Evolutionary conservation across 208 protist genomes (phyloP).

Genomic region (Naegleria gruberi): DNA sequence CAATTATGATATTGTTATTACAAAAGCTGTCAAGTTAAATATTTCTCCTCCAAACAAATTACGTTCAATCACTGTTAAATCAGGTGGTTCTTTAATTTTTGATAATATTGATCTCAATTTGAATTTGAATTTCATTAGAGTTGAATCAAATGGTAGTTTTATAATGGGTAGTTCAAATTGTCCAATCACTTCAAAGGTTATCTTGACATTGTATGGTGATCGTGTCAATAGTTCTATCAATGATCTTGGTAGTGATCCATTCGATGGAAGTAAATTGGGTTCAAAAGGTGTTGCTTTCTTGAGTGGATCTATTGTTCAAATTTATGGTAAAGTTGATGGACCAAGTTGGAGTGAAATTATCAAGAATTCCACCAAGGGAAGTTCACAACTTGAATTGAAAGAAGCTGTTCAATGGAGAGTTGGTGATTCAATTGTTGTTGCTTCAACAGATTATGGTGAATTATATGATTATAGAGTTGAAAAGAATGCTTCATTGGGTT

Average conservation of each 20-base stretch:
- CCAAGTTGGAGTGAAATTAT: background rate
- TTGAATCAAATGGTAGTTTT: background rate
- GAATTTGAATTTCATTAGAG: background rate
- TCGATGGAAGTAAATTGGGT: background rate
- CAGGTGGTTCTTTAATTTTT: background rate
- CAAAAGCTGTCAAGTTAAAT: too few species aligned
- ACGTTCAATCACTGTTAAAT: background rate
- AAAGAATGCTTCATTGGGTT: background rate
- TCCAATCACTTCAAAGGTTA: background rate
- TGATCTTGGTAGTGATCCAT: background rate
- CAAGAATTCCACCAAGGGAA: background rate
- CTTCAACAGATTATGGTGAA: background rate
- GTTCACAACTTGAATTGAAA: background rate
- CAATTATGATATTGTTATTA: too few species aligned
- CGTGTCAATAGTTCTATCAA: background rate
- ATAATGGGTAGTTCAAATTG: background rate
- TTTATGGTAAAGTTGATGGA: background rate
- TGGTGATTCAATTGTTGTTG: constrained; percentile 4
- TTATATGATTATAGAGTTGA: background rate
- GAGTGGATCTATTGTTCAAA: background rate
- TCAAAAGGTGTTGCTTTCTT: background rate
- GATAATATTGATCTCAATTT: background rate
- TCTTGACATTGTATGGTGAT: background rate
- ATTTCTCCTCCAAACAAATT: too few species aligned
- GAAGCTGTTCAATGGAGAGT: background rate